These are phyloP conservation scores for Aspergillus awamori DNA, from an alignment of 2,329 filamentous ascomycete species.

Conservation along the genomic window DNA sequence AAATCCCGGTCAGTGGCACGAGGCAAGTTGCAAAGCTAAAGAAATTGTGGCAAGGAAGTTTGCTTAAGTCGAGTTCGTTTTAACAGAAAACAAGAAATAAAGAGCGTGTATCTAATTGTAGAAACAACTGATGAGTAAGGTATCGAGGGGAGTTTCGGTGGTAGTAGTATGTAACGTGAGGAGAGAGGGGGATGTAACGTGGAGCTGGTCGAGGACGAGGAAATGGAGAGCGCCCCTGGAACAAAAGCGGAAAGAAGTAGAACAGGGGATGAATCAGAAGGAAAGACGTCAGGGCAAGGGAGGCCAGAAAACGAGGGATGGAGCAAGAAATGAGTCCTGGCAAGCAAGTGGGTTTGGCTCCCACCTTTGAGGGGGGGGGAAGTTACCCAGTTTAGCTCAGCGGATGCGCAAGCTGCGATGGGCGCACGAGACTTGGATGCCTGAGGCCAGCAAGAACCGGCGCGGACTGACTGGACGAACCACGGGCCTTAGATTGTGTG, in stretches of 20 bases:
- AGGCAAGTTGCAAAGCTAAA: background rate
- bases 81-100: too few species aligned
- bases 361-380: background rate
- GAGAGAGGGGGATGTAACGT: constrained; percentile 5
- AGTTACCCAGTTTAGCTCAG: constrained; percentile 2
- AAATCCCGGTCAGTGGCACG: background rate
- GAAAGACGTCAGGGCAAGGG: constrained; percentile 1
- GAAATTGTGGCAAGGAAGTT: too few species aligned
- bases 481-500: background rate
- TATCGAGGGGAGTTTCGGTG: background rate
- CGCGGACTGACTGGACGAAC: background rate
- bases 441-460: background rate
- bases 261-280: background rate
- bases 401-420: constrained; percentile 4
- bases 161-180: constrained; percentile 11
- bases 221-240: background rate
- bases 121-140: background rate
- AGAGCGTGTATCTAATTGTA: background rate
- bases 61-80: too few species aligned
- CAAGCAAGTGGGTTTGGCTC: constrained; percentile 3
- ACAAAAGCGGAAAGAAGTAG: background rate
- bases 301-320: constrained; percentile 1
- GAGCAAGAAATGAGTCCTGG: background rate
- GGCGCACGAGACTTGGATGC: constrained; percentile 2
- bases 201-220: background rate